Evolutionary conservation across 192 early-diverging fungal species (phyloP).

Genomic region (Allomyces macrogynus): DNA sequence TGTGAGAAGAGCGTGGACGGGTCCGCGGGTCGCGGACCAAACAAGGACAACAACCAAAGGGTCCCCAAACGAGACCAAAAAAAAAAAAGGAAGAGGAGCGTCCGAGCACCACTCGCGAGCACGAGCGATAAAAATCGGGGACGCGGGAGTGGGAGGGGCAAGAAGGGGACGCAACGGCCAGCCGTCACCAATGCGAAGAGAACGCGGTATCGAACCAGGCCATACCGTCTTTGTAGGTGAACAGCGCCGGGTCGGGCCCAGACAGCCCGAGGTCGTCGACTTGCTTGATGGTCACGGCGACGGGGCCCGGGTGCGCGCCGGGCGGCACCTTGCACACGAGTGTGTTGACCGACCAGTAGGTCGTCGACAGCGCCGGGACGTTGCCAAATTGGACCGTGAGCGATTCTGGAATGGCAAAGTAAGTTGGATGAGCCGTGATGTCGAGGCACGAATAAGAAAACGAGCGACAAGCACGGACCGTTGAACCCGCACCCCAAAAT

Average conservation of each 20-base stretch:
- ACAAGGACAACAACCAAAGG: too few relatives aligned
- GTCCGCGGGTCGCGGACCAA: too few relatives aligned
- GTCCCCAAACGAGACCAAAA: too few relatives aligned
- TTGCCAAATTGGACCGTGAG: constrained; percentile 63
- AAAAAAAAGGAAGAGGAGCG: too few relatives aligned
- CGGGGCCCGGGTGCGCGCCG: constrained; percentile 47
- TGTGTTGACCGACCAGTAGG: constrained; percentile 56
- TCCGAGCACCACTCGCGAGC: too few relatives aligned
- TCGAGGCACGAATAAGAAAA: neutral
- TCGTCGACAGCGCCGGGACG: constrained; percentile 42
- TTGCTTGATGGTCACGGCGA: constrained; percentile 24
- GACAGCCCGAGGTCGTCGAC: constrained; percentile 10
- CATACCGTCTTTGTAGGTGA: constrained; percentile 43
- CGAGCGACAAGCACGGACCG: neutral
- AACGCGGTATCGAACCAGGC: constrained; percentile 8
- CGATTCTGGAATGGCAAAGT: constrained; percentile 13
- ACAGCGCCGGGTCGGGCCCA: constrained; percentile 18
- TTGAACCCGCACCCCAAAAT: constrained; percentile 66
- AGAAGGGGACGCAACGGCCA: too few relatives aligned
- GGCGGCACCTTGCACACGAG: constrained; percentile 73
- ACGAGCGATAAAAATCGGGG: too few relatives aligned
- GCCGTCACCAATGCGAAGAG: too few relatives aligned
- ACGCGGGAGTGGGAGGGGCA: too few relatives aligned
- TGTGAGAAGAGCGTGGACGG: too few relatives aligned
- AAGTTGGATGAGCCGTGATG: too few relatives aligned